A percentile compares a stretch with the other conserved stretches of the same genome.
phyloP scores from a whole-genome alignment of 108 stramenopile genomes.

The Schizochytrium sp. region DNA sequence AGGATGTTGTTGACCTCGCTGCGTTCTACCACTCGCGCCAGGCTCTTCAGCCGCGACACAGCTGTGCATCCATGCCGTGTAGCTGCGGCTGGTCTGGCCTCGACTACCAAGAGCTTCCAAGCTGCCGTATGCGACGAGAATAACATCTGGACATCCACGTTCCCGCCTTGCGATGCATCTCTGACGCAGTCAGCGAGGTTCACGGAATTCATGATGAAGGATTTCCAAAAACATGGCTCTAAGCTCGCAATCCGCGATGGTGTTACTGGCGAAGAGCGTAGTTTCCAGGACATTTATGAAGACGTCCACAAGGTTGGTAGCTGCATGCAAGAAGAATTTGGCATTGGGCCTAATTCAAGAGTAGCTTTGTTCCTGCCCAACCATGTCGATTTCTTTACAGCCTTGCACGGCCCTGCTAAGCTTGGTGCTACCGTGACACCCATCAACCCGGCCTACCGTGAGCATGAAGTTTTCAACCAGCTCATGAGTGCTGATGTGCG shows the following conservation, averaged over 20 bases:
- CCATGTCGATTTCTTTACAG: constrained; percentile 86
- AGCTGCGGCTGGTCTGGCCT: no score
- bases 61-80: no score
- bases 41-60: no score
- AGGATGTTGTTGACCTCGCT: no score
- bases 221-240: constrained; percentile 22
- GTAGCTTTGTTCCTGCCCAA: constrained; percentile 87
- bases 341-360: constrained; percentile 52
- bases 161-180: no score
- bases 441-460: constrained; percentile 86
- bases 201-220: constrained; percentile 56
- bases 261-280: constrained; percentile 45
- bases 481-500: constrained; percentile 78
- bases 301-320: background rate
- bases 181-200: background rate
- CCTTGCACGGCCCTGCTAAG: constrained; percentile 80
- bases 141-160: no score
- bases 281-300: background rate
- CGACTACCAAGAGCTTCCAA: no score
- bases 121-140: no score
- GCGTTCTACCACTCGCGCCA: no score
- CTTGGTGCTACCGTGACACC: constrained; percentile 84
- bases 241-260: constrained; percentile 48
- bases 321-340: background rate
- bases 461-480: constrained; percentile 77